A percentile compares a stretch with the other conserved stretches of the same genome.
Evolutionary conservation across 768 basidiomycete genomes (phyloP).

Genomic region (Clitopilus hobsonii): DNA sequence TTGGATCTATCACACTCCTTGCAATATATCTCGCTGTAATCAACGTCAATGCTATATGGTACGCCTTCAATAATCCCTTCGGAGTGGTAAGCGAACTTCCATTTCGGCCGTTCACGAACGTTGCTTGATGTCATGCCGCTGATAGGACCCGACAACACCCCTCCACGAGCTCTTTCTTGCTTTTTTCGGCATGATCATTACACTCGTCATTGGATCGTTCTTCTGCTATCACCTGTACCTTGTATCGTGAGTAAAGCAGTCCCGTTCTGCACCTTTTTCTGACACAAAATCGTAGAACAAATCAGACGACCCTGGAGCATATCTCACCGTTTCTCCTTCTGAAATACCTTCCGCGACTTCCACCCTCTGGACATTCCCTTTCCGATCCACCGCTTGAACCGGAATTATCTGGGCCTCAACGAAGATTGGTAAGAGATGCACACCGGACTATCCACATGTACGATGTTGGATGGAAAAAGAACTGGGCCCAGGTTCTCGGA

Average conservation of each 20-base stretch:
- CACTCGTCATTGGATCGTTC: conserved; percentile 72
- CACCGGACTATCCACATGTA: conserved; percentile 60
- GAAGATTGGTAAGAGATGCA: conserved; percentile 59
- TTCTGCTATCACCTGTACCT: conserved; percentile 74
- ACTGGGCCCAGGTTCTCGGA: conserved; percentile 68
- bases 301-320: conserved; percentile 82
- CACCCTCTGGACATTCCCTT: conserved; percentile 40
- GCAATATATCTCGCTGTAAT: conserved; percentile 56
- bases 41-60: conserved; percentile 49
- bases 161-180: conserved; percentile 66
- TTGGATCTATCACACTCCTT: conserved; percentile 58
- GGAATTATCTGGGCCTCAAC: conserved; percentile 62
- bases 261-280: not conserved
- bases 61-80: conserved; percentile 62
- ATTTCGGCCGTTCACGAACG: not conserved
- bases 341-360: conserved; percentile 63
- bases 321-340: conserved; percentile 73
- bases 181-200: conserved; percentile 54
- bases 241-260: conserved; percentile 46
- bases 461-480: conserved; percentile 68
- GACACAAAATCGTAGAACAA: conserved; percentile 45
- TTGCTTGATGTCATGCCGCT: not conserved
- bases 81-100: conserved; percentile 44
- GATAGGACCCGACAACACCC: conserved; percentile 59
- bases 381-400: conserved; percentile 72